Conservation (phyloP, 169 alveolate species). For the Cyclospora cayetanensis region DNA sequence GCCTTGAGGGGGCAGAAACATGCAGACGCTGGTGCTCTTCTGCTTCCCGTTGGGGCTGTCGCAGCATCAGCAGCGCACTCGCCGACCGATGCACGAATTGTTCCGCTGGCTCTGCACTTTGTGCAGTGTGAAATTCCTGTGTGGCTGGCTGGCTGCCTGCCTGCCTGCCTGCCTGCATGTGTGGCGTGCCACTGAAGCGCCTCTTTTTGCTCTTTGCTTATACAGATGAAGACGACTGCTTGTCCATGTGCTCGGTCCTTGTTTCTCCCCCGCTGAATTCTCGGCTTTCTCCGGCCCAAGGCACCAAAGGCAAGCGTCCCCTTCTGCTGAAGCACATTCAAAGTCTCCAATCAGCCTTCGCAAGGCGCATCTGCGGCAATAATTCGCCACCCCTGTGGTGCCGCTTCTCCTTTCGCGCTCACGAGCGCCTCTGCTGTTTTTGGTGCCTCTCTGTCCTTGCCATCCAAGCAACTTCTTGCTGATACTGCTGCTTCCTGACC, state of each 20-base stretch:
- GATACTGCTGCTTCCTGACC: too few species aligned
- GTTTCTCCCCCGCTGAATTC: constrained; percentile 13
- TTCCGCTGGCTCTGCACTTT: not conserved
- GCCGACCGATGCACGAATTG: not conserved
- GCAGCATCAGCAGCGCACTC: not conserved
- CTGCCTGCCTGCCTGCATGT: too few species aligned
- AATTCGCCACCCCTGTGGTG: too few species aligned
- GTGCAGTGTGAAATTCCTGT: not conserved
- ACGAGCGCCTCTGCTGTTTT: too few species aligned
- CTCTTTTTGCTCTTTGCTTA: not conserved
- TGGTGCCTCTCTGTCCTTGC: too few species aligned
- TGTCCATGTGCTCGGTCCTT: constrained; percentile 49
- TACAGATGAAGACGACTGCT: constrained; percentile 47
- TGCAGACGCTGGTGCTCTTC: too few species aligned
- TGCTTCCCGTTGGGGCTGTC: not conserved
- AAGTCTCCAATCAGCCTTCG: too few species aligned
- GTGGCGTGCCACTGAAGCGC: constrained; percentile 11
- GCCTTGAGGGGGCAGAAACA: too few species aligned
- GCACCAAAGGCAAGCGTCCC: constrained; percentile 15
- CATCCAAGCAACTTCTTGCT: too few species aligned
- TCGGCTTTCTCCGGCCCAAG: not conserved
- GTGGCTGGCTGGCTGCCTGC: not conserved
- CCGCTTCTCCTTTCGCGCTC: too few species aligned
- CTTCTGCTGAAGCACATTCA: too few species aligned
- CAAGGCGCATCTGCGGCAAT: too few species aligned